Evolutionary conservation across 192 early-diverging fungal species (phyloP).

Genomic region (Lobulomyces angularis): DNA sequence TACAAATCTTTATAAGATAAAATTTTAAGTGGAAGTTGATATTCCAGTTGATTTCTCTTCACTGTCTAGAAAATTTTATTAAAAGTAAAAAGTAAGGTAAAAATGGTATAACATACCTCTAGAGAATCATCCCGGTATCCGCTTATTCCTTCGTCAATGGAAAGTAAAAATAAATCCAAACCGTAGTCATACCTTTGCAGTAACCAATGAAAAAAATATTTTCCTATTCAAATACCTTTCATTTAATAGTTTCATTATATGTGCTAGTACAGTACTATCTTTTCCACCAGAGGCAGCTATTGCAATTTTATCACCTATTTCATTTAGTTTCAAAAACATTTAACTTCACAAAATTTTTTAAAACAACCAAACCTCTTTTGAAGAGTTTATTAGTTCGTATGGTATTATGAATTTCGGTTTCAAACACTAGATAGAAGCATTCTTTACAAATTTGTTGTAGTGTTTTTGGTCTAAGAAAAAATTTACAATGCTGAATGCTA

Average conservation of each 20-base stretch:
- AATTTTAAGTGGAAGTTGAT: conserved; percentile 82
- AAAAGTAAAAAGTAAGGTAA: not conserved
- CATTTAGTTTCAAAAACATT: no score
- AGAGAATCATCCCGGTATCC: conserved; percentile 97
- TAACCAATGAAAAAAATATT: no score
- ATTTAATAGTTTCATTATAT: conserved; percentile 88
- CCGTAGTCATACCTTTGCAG: conserved; percentile 89
- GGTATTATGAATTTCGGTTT: conserved; percentile 87
- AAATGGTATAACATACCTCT: conserved; percentile 27
- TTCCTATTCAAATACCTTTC: no score
- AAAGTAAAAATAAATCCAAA: conserved; percentile 79
- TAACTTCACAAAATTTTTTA: no score
- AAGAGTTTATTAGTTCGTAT: conserved; percentile 76
- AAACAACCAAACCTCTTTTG: no score
- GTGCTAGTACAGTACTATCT: conserved; percentile 94
- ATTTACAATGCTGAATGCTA: no score
- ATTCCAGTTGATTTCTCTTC: conserved; percentile 88
- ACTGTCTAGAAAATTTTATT: conserved; percentile 50
- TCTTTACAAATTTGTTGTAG: conserved; percentile 73
- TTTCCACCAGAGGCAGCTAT: conserved; percentile 85
- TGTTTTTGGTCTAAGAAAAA: conserved; percentile 92
- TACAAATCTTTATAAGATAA: conserved; percentile 92
- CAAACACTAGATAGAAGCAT: conserved; percentile 89
- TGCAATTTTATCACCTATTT: conserved; percentile 81
- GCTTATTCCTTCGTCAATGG: conserved; percentile 93